Conservation (phyloP, 2,329 filamentous ascomycete species). For the Plenodomus tracheiphilus region DNA sequence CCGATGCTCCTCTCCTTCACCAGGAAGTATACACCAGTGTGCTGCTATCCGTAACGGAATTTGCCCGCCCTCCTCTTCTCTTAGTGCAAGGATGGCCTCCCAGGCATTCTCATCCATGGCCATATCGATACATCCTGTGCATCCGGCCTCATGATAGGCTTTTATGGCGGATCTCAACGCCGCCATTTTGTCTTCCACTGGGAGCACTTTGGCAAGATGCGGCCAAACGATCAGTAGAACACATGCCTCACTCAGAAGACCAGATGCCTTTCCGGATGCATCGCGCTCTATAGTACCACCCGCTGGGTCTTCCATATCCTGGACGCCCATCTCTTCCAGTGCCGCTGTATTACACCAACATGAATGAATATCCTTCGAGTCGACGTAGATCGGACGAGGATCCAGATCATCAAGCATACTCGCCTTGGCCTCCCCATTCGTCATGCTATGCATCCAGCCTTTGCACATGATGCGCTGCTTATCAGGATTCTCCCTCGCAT, state of each 20-base stretch:
- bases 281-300: slow-evolving; percentile 59
- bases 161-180: slow-evolving; percentile 53
- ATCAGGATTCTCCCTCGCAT: slow-evolving; percentile 52
- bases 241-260: slow-evolving; percentile 59
- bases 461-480: slow-evolving; percentile 55
- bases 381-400: slow-evolving; percentile 58
- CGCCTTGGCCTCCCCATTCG: slow-evolving; percentile 53
- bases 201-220: slow-evolving; percentile 54
- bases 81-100: slow-evolving; percentile 54
- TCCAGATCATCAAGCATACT: slow-evolving; percentile 58
- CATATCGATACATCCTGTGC: slow-evolving; percentile 62
- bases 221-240: slow-evolving; percentile 60
- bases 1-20: slow-evolving; percentile 49
- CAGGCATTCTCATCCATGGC: slow-evolving; percentile 61
- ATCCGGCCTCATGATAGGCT: slow-evolving; percentile 56
- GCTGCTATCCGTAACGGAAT: slow-evolving; percentile 57
- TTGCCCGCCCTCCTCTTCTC: slow-evolving; percentile 28
- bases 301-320: slow-evolving; percentile 52
- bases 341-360: slow-evolving; percentile 60
- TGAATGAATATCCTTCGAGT: slow-evolving; percentile 61
- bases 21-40: slow-evolving; percentile 60
- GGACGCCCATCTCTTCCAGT: slow-evolving; percentile 54
- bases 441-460: slow-evolving; percentile 63
- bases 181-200: slow-evolving; percentile 53
- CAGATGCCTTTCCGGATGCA: slow-evolving; percentile 51